phyloP scores from a whole-genome alignment of 345 rosid genomes.

The Gossypium mustelinum region DNA sequence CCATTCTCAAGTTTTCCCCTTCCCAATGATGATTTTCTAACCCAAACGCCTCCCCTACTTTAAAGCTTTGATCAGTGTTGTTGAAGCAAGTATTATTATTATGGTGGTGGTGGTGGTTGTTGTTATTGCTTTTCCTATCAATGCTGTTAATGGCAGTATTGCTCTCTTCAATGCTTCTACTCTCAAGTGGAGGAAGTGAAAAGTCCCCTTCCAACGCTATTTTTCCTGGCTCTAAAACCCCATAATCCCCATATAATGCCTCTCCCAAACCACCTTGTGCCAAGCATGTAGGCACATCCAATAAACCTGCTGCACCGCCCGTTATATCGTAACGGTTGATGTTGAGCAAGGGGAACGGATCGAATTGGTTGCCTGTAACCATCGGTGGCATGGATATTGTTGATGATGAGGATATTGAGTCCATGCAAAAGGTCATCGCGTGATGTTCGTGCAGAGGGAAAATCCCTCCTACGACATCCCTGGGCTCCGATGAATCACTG shows the following conservation, averaged over 20 bases:
- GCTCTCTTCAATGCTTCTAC: constrained; percentile 25
- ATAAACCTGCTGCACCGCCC: constrained; percentile 28
- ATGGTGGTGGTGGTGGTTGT: constrained; percentile 19
- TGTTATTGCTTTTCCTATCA: constrained; percentile 39
- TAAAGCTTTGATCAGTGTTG: constrained; percentile 34
- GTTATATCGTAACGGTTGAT: constrained; percentile 28
- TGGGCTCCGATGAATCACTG: constrained; percentile 53
- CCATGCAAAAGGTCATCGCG: constrained; percentile 44
- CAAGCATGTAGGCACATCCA: constrained; percentile 35
- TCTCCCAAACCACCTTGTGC: constrained; percentile 34
- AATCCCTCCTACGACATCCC: constrained; percentile 26
- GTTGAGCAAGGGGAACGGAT: constrained; percentile 36
- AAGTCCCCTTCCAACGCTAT: constrained; percentile 39
- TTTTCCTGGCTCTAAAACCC: constrained; percentile 33
- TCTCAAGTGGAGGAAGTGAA: constrained; percentile 50
- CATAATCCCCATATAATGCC: constrained; percentile 31
- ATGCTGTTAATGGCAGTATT: constrained; percentile 22
- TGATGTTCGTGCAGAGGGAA: constrained; percentile 42
- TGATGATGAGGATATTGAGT: constrained; percentile 46
- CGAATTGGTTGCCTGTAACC: constrained; percentile 32
- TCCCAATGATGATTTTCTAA: constrained; percentile 57
- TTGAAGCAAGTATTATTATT: constrained; percentile 46
- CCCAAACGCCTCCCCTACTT: constrained; percentile 50
- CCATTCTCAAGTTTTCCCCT: constrained; percentile 65
- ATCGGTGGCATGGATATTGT: constrained; percentile 36